phyloP scores from a whole-genome alignment of 1,139 yeast species.

The Diutina pseudorugosa region DNA sequence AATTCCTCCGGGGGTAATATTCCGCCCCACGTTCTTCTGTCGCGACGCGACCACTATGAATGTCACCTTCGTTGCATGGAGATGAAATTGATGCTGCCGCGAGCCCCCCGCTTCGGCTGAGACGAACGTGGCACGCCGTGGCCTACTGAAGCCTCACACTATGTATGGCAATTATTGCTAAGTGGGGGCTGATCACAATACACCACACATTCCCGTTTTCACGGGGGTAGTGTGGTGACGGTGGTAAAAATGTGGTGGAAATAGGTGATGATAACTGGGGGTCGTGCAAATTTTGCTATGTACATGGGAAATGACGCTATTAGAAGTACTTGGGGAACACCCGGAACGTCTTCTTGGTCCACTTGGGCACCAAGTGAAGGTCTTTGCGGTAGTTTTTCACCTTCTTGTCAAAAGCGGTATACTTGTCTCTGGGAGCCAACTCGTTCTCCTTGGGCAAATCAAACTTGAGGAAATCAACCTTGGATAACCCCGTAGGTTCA shows the following conservation, averaged over 20 bases:
- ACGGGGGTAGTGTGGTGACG: background rate
- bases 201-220: background rate
- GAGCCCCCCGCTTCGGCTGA: background rate
- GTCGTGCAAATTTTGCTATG: background rate
- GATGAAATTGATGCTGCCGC: background rate
- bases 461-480: slow-evolving; percentile 32
- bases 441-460: slow-evolving; percentile 68
- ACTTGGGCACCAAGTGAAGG: slow-evolving; percentile 74
- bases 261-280: background rate
- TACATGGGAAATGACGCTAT: background rate
- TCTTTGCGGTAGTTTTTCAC: slow-evolving; percentile 77
- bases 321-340: slow-evolving; percentile 70
- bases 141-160: background rate
- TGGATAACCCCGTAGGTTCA: slow-evolving; percentile 12
- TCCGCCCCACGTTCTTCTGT: background rate
- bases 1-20: background rate
- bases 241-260: background rate
- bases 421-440: slow-evolving; percentile 74
- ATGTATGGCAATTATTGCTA: background rate
- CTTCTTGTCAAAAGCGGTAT: slow-evolving; percentile 72
- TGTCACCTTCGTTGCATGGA: background rate
- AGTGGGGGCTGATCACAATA: background rate
- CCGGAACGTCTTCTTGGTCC: slow-evolving; percentile 80
- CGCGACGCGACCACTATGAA: background rate
- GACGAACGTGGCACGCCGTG: background rate